These are phyloP conservation scores for Bretschneidera sinensis DNA, from an alignment of 345 rosid genomes.

Conservation along the genomic window DNA sequence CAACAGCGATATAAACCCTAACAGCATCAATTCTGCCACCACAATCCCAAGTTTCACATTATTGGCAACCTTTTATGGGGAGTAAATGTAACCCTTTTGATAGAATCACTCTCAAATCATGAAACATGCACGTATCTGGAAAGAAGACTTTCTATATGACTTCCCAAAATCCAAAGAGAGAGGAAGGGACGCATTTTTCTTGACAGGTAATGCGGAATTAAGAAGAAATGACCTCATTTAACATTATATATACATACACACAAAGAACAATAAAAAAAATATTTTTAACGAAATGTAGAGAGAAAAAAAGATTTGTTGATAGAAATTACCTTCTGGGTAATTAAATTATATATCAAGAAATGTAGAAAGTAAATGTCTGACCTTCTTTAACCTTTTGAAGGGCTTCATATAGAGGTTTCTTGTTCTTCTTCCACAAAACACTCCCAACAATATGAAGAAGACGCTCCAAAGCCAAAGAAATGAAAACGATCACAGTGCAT, in stretches of 20 bases:
- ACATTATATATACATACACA: neutral
- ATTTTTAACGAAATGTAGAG: no score
- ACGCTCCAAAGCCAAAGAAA: constrained; percentile 74
- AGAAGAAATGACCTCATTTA: neutral
- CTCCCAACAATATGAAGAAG: constrained; percentile 64
- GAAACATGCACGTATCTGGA: no score
- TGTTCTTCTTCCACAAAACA: constrained; percentile 53
- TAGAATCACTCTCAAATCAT: no score
- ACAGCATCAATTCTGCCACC: constrained; percentile 58
- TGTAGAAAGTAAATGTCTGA: neutral
- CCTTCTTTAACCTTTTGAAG: constrained; percentile 94
- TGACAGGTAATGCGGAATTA: no score
- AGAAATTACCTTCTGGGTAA: neutral
- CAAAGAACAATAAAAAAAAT: no score
- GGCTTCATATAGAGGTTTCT: constrained; percentile 80
- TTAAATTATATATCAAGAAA: no score
- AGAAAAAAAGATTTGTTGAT: no score
- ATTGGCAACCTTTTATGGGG: neutral
- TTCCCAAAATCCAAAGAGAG: neutral
- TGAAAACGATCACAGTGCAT: constrained; percentile 69
- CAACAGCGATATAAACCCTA: constrained; percentile 67
- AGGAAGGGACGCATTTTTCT: no score
- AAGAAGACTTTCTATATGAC: no score
- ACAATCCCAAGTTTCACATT: neutral
- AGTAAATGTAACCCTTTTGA: no score